A percentile compares a stretch with the other conserved stretches of the same genome.
Evolutionary conservation across 2,329 filamentous ascomycete species (phyloP).

Genomic region (Sarocladiaceae sp.): DNA sequence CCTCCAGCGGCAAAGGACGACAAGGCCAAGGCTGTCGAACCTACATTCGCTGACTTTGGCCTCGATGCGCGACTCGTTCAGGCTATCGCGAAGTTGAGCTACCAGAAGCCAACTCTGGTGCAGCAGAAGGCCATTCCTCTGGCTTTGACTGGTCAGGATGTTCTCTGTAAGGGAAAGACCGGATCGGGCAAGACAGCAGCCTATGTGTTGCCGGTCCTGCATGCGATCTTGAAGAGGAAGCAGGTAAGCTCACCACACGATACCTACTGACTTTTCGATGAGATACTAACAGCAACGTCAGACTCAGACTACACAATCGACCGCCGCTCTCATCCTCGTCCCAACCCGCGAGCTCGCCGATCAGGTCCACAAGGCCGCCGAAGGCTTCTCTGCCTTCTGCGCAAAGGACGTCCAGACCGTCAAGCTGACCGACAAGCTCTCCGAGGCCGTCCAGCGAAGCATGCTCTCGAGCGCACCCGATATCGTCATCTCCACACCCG

Average conservation of each 20-base stretch:
- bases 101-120: slow-evolving; percentile 80
- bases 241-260: slow-evolving; percentile 46
- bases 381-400: slow-evolving; percentile 76
- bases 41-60: slow-evolving; percentile 70
- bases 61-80: slow-evolving; percentile 84
- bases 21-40: slow-evolving; percentile 28
- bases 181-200: slow-evolving; percentile 98
- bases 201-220: slow-evolving; percentile 85
- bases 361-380: slow-evolving; percentile 78
- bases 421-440: slow-evolving; percentile 87
- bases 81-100: slow-evolving; percentile 79
- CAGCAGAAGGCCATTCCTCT: slow-evolving; percentile 86
- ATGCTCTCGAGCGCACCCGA: slow-evolving; percentile 84
- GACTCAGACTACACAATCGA: slow-evolving; percentile 49
- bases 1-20: slow-evolving; percentile 15
- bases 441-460: slow-evolving; percentile 81
- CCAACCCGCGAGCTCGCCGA: slow-evolving; percentile 92
- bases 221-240: slow-evolving; percentile 78
- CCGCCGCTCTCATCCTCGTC: slow-evolving; percentile 81
- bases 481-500: slow-evolving; percentile 85
- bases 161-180: slow-evolving; percentile 88
- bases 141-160: slow-evolving; percentile 80
- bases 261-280: no score
- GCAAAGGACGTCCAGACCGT: slow-evolving; percentile 76
- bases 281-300: slow-evolving; percentile 21